These are phyloP conservation scores for Trametes meyenii DNA, from an alignment of 768 basidiomycete genomes.

Conservation along the genomic window DNA sequence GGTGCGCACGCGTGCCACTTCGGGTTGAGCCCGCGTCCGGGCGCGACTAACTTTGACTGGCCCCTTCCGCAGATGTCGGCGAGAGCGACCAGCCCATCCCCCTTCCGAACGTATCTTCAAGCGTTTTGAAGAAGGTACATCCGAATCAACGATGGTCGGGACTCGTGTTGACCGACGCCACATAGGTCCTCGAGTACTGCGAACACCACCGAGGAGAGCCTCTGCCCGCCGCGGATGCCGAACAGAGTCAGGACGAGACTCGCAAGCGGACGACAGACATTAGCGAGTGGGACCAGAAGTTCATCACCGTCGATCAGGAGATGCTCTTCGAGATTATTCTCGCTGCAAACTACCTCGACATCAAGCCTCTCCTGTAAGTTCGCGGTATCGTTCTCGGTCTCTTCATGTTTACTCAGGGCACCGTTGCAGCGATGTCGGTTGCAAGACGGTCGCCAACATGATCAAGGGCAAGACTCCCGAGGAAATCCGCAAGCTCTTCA, in stretches of 20 bases:
- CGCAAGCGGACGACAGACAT: slow-evolving; percentile 99
- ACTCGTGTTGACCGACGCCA: slow-evolving; percentile 7
- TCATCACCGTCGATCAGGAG: slow-evolving; percentile 98
- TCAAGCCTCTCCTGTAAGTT: slow-evolving; percentile 94
- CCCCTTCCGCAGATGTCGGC: slow-evolving; percentile 70
- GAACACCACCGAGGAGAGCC: slow-evolving; percentile 98
- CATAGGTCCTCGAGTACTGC: slow-evolving; percentile 96
- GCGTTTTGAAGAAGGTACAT: slow-evolving; percentile 87
- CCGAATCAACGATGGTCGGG: too few species aligned
- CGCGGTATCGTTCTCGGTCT: neutral
- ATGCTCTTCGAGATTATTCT: slow-evolving; percentile 99
- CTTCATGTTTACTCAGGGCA: slow-evolving; percentile 8
- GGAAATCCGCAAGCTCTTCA: slow-evolving; percentile 97
- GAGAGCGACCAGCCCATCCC: slow-evolving; percentile 95
- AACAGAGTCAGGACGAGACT: slow-evolving; percentile 87
- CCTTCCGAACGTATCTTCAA: slow-evolving; percentile 90
- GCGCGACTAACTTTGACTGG: neutral
- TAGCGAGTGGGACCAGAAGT: slow-evolving; percentile 99
- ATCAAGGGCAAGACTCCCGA: slow-evolving; percentile 99
- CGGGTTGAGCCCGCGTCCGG: slow-evolving; percentile 6
- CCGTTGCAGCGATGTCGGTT: slow-evolving; percentile 81
- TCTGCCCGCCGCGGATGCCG: slow-evolving; percentile 82
- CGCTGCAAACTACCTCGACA: slow-evolving; percentile 99
- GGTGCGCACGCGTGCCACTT: slow-evolving; percentile 50
- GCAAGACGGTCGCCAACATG: slow-evolving; percentile 99